Evolutionary conservation across 257 asterid species (phyloP), one percentile per base, ranked within the genome.

Genomic region (Thymus mandschuricus): DNA sequence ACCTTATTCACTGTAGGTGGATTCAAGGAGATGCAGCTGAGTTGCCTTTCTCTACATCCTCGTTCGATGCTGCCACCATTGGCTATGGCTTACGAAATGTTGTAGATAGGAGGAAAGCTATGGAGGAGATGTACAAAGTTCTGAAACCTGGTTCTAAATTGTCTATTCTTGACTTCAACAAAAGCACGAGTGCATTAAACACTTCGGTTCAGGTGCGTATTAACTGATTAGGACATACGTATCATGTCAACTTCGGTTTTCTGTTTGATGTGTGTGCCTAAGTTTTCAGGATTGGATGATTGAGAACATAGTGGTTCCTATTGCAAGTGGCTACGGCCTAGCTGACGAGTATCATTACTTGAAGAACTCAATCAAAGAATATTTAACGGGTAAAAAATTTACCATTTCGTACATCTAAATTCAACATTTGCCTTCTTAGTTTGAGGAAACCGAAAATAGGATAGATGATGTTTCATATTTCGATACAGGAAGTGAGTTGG

Each of bases 41-140:
- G 77, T 78, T 94, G 74, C 97, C 96, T 67, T 94, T 91, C 83
- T 71, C 96, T 1, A 81, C 70, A 59, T 86, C 86, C 29, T 79
- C 71, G 71, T 93, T 91, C 69, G 89, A 93, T 75, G 96, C 92
- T 54, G 89, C 92, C 49, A 91, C 97, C 50, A 87, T 91, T 76
- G 97, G 96, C 56, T 93, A 82, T 55, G 98, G 98, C 49, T 72
- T 94, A 62, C 79, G 96, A 70, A 94, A 91, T 73, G 81, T 94
- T 45, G 73, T 89, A 31, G 92, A 91, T 77, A 82, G 86, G 75
- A 81, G 48, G 46, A 87, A 79, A 76, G 88, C 96, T 44, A 73
- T 94, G 69, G 76, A 77, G 83, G 96, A 91, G 83, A 83, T 86
- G 73, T 34, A 51, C 75, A 85, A 96, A 71, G 95, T 94, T 75